Base-by-base conservation (phyloP, 2,329 filamentous ascomycete genomes). In the Cercospora berteroae region DNA sequence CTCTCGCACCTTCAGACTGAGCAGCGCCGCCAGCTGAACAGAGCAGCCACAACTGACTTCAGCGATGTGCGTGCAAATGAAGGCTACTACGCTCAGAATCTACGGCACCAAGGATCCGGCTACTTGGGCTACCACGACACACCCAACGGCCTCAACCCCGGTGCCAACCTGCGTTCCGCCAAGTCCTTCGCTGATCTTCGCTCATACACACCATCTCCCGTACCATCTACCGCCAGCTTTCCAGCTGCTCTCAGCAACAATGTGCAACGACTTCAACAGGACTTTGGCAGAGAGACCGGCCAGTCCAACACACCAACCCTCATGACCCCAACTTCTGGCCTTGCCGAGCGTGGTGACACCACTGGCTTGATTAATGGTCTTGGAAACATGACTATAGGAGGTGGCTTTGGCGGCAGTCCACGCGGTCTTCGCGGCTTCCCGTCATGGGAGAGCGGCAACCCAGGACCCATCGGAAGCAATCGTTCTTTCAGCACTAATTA, bases 1-100 rank as follows among this genome's bases (percentile, higher is more conserved):
- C 89, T 83, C 83, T 89, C 83, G 74, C 88, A 88, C 65, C 89
- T 91, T 67, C 87, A 88, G 23, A 92, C 96, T 71, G 88, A 91
- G 65, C 89, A 93, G 73, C 90, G 94, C 72, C 91, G 94, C 68
- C 91, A 90, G 4, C 83, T 99, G 39, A 97, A 93, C 81, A 90
- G 95, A 70, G 94, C 95, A 16, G 95, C 95, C n/a, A 98, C 95
- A 2, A 97, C 96, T 72, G 95, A 98, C 79, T 98, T 98, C 79
- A 93, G 92, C 71, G 90, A 93, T 70, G 88, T 91, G 61, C 87
- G 91, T 63, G 90, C 90, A 69, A 89, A 90, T 23, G 89, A 89
- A 20, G 88, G 87, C 71, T 90, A 90, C 71, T 94, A 93, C 71
- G 89, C 89, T 74, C 87, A 89, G 73, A 87, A 90, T 2, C 86